phyloP scores from a whole-genome alignment of 2,329 filamentous ascomycete species.

The Trichoderma sp. region DNA sequence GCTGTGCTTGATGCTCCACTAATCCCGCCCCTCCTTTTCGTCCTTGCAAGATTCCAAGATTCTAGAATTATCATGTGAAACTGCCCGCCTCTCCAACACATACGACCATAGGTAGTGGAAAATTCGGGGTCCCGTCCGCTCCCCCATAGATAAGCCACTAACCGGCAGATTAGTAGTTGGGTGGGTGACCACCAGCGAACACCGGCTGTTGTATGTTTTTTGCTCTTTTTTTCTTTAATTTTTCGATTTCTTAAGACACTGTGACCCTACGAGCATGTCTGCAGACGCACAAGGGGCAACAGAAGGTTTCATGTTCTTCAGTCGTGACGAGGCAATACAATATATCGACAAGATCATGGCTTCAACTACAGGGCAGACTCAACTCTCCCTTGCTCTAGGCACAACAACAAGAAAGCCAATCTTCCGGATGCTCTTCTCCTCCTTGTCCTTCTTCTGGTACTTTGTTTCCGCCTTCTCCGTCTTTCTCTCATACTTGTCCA shows the following conservation, averaged over 20 bases:
- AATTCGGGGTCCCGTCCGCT: constrained; percentile 7
- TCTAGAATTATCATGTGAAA: background rate
- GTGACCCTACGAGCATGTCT: too few relatives aligned
- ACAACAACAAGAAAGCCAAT: constrained; percentile 13
- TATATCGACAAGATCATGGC: background rate
- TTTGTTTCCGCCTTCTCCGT: background rate
- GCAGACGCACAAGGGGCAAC: too few relatives aligned
- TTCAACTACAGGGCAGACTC: background rate
- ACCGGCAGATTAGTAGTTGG: too few relatives aligned
- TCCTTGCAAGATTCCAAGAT: background rate
- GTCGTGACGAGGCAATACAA: too few relatives aligned
- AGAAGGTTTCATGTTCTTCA: too few relatives aligned
- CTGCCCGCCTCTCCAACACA: background rate
- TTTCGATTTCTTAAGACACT: too few relatives aligned
- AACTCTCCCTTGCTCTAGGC: background rate
- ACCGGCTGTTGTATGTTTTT: too few relatives aligned
- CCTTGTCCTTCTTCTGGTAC: constrained; percentile 4
- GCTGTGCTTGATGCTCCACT: background rate
- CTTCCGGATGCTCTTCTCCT: constrained; percentile 1
- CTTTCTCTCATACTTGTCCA: constrained; percentile 3
- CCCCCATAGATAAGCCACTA: too few relatives aligned
- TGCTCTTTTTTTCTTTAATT: too few relatives aligned
- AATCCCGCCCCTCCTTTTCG: background rate
- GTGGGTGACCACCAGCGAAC: too few relatives aligned
- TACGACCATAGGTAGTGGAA: constrained; percentile 21